phyloP scores from a whole-genome alignment of 2,329 filamentous ascomycete species.

The Fusarium veterinarium region DNA sequence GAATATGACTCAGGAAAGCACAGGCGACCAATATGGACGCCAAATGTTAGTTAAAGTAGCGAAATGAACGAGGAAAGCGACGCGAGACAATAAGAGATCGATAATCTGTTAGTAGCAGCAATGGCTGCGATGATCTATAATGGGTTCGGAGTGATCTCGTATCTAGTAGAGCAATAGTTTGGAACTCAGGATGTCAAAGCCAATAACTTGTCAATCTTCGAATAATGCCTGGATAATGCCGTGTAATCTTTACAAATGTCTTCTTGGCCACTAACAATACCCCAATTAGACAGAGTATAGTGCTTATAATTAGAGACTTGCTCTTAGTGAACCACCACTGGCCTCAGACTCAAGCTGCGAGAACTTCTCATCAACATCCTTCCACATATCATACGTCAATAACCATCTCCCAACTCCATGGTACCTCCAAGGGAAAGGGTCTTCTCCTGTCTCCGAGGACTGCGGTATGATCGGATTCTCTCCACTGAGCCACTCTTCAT shows the following conservation, averaged over 20 bases:
- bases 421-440: conserved; percentile 56
- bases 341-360: not conserved
- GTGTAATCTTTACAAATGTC: rapidly evolving
- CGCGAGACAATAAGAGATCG: no score
- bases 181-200: not conserved
- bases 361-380: conserved; percentile 53
- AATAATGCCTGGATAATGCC: rapidly evolving
- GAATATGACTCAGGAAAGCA: no score
- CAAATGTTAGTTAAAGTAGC: no score
- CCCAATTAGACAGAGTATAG: rapidly evolving
- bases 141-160: not conserved
- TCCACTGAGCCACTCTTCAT: not conserved
- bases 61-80: no score
- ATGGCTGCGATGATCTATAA: no score
- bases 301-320: not conserved
- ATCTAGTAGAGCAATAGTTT: rapidly evolving
- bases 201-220: rapidly evolving
- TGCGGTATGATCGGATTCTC: conserved; percentile 21
- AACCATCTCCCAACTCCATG: conserved; percentile 55
- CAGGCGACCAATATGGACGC: no score
- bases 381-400: conserved; percentile 54
- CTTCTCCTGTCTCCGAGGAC: conserved; percentile 51
- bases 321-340: not conserved
- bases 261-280: not conserved
- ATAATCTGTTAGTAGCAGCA: no score